Base-by-base conservation (phyloP, 139 green algal genomes). In the Chlamydomonas asymmetrica region DNA sequence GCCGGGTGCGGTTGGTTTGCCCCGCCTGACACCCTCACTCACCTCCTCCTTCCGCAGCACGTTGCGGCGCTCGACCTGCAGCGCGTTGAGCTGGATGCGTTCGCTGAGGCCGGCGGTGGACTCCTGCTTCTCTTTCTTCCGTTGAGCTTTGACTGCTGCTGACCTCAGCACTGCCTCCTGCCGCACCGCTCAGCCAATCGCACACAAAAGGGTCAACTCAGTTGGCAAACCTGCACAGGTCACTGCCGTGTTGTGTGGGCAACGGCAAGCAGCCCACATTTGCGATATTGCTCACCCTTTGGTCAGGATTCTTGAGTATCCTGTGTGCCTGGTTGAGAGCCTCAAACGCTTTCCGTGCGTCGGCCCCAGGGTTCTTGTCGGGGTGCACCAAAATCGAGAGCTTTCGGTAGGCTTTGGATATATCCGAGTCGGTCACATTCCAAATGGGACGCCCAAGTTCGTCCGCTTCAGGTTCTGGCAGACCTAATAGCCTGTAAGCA, bases 311-410 rank as follows among this genome's bases (percentile, higher is more conserved):
- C 65, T 88, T 88, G 32, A 94, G 80, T 70, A 80, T 61, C 0
- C 86, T 67, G 72, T 94, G 89, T 10, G 90, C 84, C 73, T 87
- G 39, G 71, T 92, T 94, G 37, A 94, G 74, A 3, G 79, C 81
- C 66, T 94, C 89, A 75, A 94, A 94, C 22, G 80, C 78, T 20
- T 63, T 52, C 3, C 83, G 57, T 50, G 81, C 67, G 2, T 84
- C 57, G 10, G 88, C 78, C 1, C 88, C 86, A 7, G 84, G 85
- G 68, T 91, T 88, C 66, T 94, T 95, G 73, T 95, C 91, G 1
- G 91, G 91, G 37, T 95, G 91, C 64, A 95, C 91, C 34, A 91
- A 79, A 2, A 94, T 71, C 20, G 90, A 94, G 39, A 95, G 78
- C 69, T 83, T 87, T 37, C 91, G 70, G 68, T 93, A 95, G 0